A percentile compares a stretch with the other conserved stretches of the same genome.
These are phyloP conservation scores for Albifimbria verrucaria DNA, from an alignment of 2,329 filamentous ascomycete genomes.

Conservation along the genomic window DNA sequence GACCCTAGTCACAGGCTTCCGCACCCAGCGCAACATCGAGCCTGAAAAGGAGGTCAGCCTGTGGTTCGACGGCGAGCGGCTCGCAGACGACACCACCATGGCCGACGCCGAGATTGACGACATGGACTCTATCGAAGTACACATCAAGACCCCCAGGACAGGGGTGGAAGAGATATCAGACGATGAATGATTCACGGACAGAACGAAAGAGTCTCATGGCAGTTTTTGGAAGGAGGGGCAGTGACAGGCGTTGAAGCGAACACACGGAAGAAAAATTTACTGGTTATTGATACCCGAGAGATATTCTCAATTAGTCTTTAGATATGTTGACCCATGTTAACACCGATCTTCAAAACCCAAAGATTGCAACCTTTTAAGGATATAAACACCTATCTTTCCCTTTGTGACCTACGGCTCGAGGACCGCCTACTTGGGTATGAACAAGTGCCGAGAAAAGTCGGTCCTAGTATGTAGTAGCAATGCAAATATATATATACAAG, in stretches of 20 bases:
- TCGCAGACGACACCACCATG: slow-evolving; percentile 59
- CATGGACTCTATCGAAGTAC: slow-evolving; percentile 72
- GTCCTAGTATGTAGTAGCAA: too few species aligned
- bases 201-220: slow-evolving; percentile 3
- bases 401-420: too few species aligned
- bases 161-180: not conserved
- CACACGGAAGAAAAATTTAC: slow-evolving; percentile 11
- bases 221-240: not conserved
- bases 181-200: not conserved
- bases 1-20: slow-evolving; percentile 61
- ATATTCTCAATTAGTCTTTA: slow-evolving; percentile 4
- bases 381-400: too few species aligned
- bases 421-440: too few species aligned
- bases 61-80: slow-evolving; percentile 70
- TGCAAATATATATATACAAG: too few species aligned
- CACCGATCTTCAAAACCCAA: too few species aligned
- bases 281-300: slow-evolving; percentile 19
- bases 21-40: slow-evolving; percentile 48
- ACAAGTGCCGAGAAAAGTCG: too few species aligned
- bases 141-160: slow-evolving; percentile 47
- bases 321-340: too few species aligned
- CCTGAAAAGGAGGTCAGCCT: slow-evolving; percentile 55
- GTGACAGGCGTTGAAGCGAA: slow-evolving; percentile 7
- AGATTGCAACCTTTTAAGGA: too few species aligned
- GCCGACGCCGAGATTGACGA: slow-evolving; percentile 70